Conservation (phyloP, 805 yeast species). For the Sungouiella thailandica region DNA sequence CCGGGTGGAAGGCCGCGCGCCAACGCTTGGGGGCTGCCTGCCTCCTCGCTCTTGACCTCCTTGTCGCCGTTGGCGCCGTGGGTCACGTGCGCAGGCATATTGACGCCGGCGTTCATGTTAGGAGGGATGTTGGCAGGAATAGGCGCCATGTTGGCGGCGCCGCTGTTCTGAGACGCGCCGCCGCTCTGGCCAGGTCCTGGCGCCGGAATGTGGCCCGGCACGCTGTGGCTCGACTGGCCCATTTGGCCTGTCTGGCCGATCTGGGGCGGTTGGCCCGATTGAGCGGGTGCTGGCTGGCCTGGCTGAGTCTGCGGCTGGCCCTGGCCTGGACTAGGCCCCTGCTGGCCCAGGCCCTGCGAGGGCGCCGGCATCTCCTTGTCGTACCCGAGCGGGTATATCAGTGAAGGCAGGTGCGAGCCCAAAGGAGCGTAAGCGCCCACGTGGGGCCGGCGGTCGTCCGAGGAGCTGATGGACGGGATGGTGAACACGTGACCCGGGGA, state of each 20-base stretch:
- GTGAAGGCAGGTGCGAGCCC: conserved; percentile 13
- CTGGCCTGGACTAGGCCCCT: conserved; percentile 21
- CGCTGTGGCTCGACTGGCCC: too few relatives aligned
- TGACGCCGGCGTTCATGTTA: too few relatives aligned
- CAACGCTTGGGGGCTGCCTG: not conserved
- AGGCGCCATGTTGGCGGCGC: too few relatives aligned
- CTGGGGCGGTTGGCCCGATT: conserved; percentile 19
- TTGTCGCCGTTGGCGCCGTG: not conserved
- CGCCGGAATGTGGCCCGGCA: not conserved
- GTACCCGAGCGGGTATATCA: conserved; percentile 11
- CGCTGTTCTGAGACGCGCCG: too few relatives aligned
- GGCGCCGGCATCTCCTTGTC: conserved; percentile 2
- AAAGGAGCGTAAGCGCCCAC: conserved; percentile 15
- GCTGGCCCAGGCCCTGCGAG: conserved; percentile 19
- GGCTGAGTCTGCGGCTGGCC: conserved; percentile 15
- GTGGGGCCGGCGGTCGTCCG: conserved; percentile 21
- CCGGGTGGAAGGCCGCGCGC: conserved; percentile 14
- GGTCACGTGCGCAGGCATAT: too few relatives aligned
- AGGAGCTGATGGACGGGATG: conserved; percentile 43
- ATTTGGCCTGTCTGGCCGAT: too few relatives aligned
- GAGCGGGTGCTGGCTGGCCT: conserved; percentile 19
- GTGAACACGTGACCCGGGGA: conserved; percentile 42
- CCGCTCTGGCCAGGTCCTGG: conserved; percentile 16
- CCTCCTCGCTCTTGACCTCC: not conserved
- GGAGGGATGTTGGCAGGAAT: conserved; percentile 5